phyloP scores from a whole-genome alignment of 139 green algal genomes.

The Volvox reticuliferus region DNA sequence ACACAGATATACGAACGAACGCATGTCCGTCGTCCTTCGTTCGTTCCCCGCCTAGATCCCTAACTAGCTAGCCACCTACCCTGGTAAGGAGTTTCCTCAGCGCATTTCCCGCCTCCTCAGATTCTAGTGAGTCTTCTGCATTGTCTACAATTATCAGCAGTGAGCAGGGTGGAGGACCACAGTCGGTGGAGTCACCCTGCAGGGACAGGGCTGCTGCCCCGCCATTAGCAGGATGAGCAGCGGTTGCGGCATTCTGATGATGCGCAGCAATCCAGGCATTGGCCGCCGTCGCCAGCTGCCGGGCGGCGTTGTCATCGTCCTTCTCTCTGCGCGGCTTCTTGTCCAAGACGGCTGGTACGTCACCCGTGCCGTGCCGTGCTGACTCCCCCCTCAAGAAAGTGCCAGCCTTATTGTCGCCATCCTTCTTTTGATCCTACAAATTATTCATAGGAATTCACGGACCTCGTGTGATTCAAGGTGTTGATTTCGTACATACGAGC shows the following conservation, averaged over 20 bases:
- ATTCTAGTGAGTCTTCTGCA: constrained; percentile 32
- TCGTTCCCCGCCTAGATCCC: background rate
- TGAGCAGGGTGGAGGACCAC: background rate
- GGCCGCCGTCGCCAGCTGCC: no score
- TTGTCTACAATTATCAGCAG: constrained; percentile 41
- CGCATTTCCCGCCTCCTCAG: background rate
- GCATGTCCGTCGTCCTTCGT: background rate
- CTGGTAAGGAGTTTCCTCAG: constrained; percentile 1
- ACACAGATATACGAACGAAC: background rate
- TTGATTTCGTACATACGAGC: no score
- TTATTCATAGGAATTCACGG: no score
- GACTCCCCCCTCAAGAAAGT: no score
- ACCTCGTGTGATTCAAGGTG: no score
- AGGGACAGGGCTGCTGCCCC: background rate
- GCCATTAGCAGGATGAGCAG: background rate
- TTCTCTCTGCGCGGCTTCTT: no score
- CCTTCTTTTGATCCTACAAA: no score
- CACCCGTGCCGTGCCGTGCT: no score
- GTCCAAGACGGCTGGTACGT: no score
- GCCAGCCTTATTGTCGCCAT: no score
- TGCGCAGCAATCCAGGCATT: background rate
- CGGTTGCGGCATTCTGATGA: background rate
- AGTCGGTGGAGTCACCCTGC: no score
- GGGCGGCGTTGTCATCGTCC: no score
- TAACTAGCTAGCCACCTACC: background rate